Conservation (phyloP, 2,329 filamentous ascomycete genomes). For the Phaeosphaeria sp. region DNA sequence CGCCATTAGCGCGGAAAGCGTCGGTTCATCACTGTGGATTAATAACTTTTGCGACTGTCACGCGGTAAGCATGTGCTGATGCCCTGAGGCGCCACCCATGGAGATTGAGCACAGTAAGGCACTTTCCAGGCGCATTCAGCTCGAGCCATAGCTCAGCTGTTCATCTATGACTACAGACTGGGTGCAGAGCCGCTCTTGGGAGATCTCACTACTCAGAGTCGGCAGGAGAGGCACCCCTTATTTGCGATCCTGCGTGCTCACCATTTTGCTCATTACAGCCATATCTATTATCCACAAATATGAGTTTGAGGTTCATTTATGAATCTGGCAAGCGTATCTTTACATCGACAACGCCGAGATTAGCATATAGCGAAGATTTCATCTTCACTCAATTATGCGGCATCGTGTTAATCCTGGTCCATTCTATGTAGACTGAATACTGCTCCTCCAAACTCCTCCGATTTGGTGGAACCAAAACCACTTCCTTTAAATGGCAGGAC, state of each 20-base stretch:
- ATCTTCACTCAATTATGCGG: not conserved
- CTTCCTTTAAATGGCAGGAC: not conserved
- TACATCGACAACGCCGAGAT: not conserved
- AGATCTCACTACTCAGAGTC: no score
- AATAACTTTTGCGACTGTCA: not conserved
- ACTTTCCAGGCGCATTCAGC: not conserved
- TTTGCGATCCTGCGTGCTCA: no score
- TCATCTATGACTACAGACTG: not conserved
- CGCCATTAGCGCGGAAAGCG: constrained; percentile 2
- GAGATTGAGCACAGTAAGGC: not conserved
- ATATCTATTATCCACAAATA: no score
- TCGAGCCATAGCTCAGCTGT: not conserved
- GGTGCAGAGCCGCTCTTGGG: no score
- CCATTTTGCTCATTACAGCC: no score
- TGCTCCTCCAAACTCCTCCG: not conserved
- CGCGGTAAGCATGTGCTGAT: no score
- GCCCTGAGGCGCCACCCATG: not conserved
- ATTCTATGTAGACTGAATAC: not conserved
- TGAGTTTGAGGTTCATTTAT: no score
- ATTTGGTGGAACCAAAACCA: not conserved
- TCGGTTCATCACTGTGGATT: not conserved
- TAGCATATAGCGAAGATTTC: not conserved
- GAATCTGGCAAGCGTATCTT: no score
- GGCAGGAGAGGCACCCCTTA: no score
- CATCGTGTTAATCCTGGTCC: not conserved